A percentile compares a stretch with the other conserved stretches of the same genome.
Conservation (phyloP, 2,329 filamentous ascomycete species). For the Xylariaceae sp. region DNA sequence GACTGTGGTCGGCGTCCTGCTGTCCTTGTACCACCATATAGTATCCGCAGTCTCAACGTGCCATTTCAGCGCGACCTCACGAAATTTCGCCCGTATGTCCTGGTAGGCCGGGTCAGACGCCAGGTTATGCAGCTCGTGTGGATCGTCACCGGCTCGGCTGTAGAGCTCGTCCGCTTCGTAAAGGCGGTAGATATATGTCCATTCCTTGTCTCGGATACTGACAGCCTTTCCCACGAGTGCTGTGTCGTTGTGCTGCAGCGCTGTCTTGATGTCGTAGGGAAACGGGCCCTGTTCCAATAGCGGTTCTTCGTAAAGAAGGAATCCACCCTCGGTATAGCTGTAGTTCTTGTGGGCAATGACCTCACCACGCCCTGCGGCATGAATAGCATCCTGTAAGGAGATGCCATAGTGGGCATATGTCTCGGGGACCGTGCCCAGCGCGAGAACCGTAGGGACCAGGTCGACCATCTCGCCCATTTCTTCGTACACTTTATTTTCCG, state of each 20-base stretch:
- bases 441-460: conserved; percentile 37
- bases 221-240: conserved; percentile 34
- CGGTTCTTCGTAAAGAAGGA: conserved; percentile 39
- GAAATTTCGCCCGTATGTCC: conserved; percentile 15
- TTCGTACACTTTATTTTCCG: background rate
- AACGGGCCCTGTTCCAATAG: conserved; percentile 38
- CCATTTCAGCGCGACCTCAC: conserved; percentile 34
- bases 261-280: conserved; percentile 40
- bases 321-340: conserved; percentile 41
- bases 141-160: conserved; percentile 32
- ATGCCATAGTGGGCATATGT: conserved; percentile 36
- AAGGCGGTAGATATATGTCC: conserved; percentile 40
- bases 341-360: conserved; percentile 31
- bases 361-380: conserved; percentile 19
- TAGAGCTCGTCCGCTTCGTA: conserved; percentile 44
- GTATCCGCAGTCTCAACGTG: conserved; percentile 31
- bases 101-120: conserved; percentile 25
- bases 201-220: conserved; percentile 30
- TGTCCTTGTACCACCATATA: conserved; percentile 31
- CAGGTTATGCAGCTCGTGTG: conserved; percentile 35
- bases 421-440: conserved; percentile 33
- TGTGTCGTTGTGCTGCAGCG: conserved; percentile 41
- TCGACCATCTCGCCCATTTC: conserved; percentile 43
- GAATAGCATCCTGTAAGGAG: conserved; percentile 24
- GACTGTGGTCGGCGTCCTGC: conserved; percentile 29